Evolutionary conservation across 202 grass and related monocot genomes (phyloP).

Genomic region (Setaria italica): DNA sequence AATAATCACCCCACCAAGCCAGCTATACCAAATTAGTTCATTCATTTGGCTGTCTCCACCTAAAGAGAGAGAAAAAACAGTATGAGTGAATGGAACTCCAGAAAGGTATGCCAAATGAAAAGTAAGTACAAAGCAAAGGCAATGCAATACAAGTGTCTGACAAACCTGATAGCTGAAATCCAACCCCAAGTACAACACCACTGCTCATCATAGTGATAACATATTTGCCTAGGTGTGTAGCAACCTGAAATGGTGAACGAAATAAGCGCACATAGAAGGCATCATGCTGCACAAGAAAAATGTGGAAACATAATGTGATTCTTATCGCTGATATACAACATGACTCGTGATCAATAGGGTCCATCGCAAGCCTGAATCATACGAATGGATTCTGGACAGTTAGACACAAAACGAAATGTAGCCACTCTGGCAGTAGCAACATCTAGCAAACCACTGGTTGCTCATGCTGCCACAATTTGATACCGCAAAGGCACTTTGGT

Average conservation of each 20-base stretch:
- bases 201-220: slow-evolving; percentile 93
- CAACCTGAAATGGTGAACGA: slow-evolving; percentile 59
- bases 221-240: slow-evolving; percentile 85
- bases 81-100: slow-evolving; percentile 7
- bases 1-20: slow-evolving; percentile 96
- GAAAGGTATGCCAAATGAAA: background rate
- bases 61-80: slow-evolving; percentile 17
- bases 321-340: background rate
- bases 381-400: background rate
- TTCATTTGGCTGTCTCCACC: slow-evolving; percentile 88
- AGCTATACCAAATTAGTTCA: slow-evolving; percentile 97
- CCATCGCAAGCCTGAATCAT: background rate
- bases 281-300: background rate
- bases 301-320: background rate
- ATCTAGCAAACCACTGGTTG: background rate
- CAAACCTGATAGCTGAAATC: slow-evolving; percentile 97
- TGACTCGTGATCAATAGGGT: background rate
- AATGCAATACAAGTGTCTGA: background rate
- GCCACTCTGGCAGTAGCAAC: background rate
- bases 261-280: slow-evolving; percentile 5
- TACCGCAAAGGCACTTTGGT: background rate
- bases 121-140: slow-evolving; percentile 7
- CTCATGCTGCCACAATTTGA: background rate
- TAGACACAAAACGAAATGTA: too few species aligned
- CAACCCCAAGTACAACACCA: slow-evolving; percentile 79